Conservation (phyloP, 139 green algal genomes). For the Desmodesmus armatus region DNA sequence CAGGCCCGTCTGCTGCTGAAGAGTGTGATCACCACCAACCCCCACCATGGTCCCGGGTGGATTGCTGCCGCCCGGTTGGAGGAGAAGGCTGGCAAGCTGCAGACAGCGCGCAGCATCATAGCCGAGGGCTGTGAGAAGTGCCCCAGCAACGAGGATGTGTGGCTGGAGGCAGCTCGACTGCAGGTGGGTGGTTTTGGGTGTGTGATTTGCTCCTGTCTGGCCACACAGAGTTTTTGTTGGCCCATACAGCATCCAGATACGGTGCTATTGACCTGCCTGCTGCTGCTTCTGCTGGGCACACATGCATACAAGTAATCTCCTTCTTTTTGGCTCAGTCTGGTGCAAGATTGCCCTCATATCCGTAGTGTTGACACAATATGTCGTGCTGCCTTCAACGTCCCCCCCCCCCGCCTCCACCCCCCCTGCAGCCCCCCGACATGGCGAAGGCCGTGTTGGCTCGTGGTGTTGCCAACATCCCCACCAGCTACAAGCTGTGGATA, state of each 20-base stretch:
- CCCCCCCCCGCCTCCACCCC: too few relatives aligned
- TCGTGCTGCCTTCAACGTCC: too few relatives aligned
- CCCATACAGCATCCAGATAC: too few relatives aligned
- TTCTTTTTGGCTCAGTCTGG: too few relatives aligned
- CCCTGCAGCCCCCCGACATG: constrained; percentile 66
- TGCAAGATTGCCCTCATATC: too few relatives aligned
- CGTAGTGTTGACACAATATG: too few relatives aligned
- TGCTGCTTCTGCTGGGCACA: too few relatives aligned
- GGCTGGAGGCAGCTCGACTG: constrained; percentile 95
- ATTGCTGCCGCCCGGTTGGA: constrained; percentile 91
- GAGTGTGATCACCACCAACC: constrained; percentile 96
- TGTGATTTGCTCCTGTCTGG: too few relatives aligned
- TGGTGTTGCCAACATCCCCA: constrained; percentile 84
- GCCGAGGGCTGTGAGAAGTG: constrained; percentile 91
- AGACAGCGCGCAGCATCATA: constrained; percentile 71
- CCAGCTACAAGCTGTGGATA: constrained; percentile 94
- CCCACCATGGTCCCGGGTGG: constrained; percentile 96
- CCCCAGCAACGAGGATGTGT: constrained; percentile 96
- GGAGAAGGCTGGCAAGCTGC: constrained; percentile 74
- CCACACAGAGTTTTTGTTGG: too few relatives aligned
- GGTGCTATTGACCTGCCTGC: too few relatives aligned
- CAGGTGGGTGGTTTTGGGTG: too few relatives aligned
- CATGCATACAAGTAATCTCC: too few relatives aligned
- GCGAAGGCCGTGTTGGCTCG: constrained; percentile 90
- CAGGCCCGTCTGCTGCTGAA: constrained; percentile 91